Evolutionary conservation across 2,329 filamentous ascomycete species (phyloP), one percentile per base, ranked within the genome.

Genomic region (Colletotrichum trifolii): DNA sequence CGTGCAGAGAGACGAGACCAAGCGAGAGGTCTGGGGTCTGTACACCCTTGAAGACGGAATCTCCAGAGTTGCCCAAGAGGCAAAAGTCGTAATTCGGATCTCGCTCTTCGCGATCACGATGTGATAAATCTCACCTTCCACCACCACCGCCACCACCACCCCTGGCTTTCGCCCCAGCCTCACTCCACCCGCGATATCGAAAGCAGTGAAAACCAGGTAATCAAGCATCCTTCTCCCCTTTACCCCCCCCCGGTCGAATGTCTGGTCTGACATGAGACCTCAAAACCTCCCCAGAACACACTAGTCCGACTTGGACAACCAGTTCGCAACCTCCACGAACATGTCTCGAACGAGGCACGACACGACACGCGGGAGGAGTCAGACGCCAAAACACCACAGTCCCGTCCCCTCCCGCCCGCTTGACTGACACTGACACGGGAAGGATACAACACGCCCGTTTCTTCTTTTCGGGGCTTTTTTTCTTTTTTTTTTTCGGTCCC

Each of bases 221-320:
- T 8, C 8, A 10, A 25, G 10, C 15, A 17, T 33, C 25, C 6
- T 17, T 17, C 7, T 10, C 13, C 10, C 15, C 8, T 4, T 10
- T 25, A n/a, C n/a, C n/a, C 3, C 43, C 15, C n/a, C n/a, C 17
- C 33, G 15, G 43, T 45, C 13, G 3, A 25, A 17, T 46, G 10
- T 46, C 43, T 46, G 13, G 15, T 43, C 43, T 46, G 9, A n/a
- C 13, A 17, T 46, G 17, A 38, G n/a, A 6, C 12, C 12, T 15
- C 38, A 48, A 43, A 4, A 13, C 13, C 25, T 50, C n/a, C 39
- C 35, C 33, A 53, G 59, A 43, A n/a, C 33, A 12, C 46, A 48
- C 62, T 65, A 65, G 46, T 56, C 62, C 62, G 25, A 65, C 25
- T 62, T 39, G 52, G 62, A 62, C 57, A 62, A 65, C 57, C 58